A percentile compares a stretch with the other conserved stretches of the same genome.
These are phyloP conservation scores for Vitis vinifera DNA, from an alignment of 164 flowering plant species.

Conservation along the genomic window DNA sequence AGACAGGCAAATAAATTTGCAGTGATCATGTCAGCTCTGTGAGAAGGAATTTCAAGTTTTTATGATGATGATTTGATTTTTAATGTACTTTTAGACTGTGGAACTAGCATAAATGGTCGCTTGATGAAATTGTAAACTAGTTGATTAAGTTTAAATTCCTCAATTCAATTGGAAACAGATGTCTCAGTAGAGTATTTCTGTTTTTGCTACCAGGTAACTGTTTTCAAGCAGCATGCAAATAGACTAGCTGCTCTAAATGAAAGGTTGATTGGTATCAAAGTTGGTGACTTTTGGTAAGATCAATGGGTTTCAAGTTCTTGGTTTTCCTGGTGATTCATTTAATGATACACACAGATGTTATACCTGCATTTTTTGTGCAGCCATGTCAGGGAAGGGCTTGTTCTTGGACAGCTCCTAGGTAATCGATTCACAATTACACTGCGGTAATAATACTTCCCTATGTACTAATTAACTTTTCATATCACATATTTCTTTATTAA, in stretches of 20 bases:
- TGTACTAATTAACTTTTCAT: not conserved
- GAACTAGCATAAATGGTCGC: not conserved
- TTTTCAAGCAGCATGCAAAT: conserved; percentile 81
- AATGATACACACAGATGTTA: conserved; percentile 3
- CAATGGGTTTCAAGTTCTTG: conserved; percentile 1
- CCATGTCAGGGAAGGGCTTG: conserved; percentile 78
- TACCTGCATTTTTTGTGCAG: conserved; percentile 38
- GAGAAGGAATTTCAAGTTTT: not conserved
- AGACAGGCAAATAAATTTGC: no score
- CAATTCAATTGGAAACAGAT: not conserved
- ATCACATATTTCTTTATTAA: not conserved
- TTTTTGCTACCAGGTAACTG: conserved; percentile 62
- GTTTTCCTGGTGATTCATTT: conserved; percentile 1
- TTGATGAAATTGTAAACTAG: not conserved
- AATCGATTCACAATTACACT: conserved; percentile 86
- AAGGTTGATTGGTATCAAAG: conserved; percentile 84
- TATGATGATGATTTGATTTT: not conserved
- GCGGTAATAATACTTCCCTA: conserved; percentile 39
- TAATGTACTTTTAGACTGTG: not conserved
- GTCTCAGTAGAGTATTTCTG: not conserved
- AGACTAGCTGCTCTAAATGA: conserved; percentile 78
- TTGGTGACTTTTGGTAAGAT: conserved; percentile 89
- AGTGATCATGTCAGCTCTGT: not conserved
- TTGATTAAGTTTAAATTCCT: not conserved
- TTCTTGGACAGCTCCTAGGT: conserved; percentile 93